These are phyloP conservation scores for Murraya koenigii DNA, from an alignment of 345 rosid species.

Conservation along the genomic window DNA sequence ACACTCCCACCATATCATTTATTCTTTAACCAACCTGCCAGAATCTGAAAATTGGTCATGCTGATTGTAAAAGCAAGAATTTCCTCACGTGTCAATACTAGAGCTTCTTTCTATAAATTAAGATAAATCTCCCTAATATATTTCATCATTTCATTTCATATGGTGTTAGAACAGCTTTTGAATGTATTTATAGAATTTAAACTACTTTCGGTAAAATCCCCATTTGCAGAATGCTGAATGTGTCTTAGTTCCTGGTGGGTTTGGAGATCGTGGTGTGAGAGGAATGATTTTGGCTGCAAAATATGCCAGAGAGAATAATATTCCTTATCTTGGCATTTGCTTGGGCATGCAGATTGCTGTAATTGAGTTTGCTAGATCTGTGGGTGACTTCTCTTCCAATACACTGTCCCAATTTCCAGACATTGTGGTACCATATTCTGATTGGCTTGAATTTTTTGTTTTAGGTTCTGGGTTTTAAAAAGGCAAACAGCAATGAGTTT, in stretches of 20 bases:
- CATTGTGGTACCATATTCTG: neutral
- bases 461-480: constrained; percentile 78
- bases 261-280: constrained; percentile 94
- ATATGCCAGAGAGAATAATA: constrained; percentile 82
- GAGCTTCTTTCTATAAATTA: neutral
- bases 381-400: constrained; percentile 35
- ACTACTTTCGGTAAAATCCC: neutral
- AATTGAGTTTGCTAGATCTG: constrained; percentile 90
- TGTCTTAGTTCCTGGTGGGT: constrained; percentile 93
- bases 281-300: constrained; percentile 97
- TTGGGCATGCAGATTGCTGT: constrained; percentile 99
- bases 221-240: constrained; percentile 81
- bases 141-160: neutral
- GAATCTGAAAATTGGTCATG: neutral
- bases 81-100: neutral
- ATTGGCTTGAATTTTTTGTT: constrained; percentile 17
- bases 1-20: neutral
- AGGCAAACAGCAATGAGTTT: constrained; percentile 85
- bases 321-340: constrained; percentile 95
- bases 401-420: constrained; percentile 3
- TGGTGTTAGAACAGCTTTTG: neutral
- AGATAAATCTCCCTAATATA: neutral
- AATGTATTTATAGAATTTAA: neutral
- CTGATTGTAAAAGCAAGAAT: neutral
- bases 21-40: neutral